Evolutionary conservation across 2,329 filamentous ascomycete genomes (phyloP).

Genomic region (Curvularia verruculosa): DNA sequence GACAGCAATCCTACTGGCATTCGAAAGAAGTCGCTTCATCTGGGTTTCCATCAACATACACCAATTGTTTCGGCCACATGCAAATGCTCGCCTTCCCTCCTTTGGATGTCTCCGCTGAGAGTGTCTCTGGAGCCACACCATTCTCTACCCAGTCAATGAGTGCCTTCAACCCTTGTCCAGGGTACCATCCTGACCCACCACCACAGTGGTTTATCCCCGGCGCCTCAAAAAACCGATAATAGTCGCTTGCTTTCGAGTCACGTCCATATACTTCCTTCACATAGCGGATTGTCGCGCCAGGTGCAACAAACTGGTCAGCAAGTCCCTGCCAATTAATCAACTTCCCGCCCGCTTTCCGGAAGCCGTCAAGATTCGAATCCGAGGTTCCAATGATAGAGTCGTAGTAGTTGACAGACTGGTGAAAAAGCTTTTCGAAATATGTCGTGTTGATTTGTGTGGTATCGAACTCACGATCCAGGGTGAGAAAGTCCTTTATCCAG

Average conservation of each 20-base stretch:
- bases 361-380: conserved; percentile 17
- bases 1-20: conserved; percentile 3
- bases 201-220: conserved; percentile 40
- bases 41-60: conserved; percentile 15
- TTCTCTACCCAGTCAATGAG: conserved; percentile 42
- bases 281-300: conserved; percentile 21
- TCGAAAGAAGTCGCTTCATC: conserved; percentile 8
- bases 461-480: conserved; percentile 19
- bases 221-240: conserved; percentile 40
- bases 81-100: conserved; percentile 18
- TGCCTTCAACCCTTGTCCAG: conserved; percentile 25
- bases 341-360: conserved; percentile 29
- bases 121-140: conserved; percentile 26
- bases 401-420: conserved; percentile 16
- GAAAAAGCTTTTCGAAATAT: conserved; percentile 14
- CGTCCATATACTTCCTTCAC: conserved; percentile 17
- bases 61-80: conserved; percentile 22
- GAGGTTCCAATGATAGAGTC: conserved; percentile 20
- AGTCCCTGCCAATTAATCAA: conserved; percentile 32
- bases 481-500: conserved; percentile 23
- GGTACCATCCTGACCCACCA: conserved; percentile 28
- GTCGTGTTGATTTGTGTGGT: conserved; percentile 10
- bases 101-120: conserved; percentile 18
- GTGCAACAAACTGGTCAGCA: conserved; percentile 21
- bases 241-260: conserved; percentile 24